phyloP scores from a whole-genome alignment of 371 early-diverging fungal species.

The Mortierella sp. region DNA sequence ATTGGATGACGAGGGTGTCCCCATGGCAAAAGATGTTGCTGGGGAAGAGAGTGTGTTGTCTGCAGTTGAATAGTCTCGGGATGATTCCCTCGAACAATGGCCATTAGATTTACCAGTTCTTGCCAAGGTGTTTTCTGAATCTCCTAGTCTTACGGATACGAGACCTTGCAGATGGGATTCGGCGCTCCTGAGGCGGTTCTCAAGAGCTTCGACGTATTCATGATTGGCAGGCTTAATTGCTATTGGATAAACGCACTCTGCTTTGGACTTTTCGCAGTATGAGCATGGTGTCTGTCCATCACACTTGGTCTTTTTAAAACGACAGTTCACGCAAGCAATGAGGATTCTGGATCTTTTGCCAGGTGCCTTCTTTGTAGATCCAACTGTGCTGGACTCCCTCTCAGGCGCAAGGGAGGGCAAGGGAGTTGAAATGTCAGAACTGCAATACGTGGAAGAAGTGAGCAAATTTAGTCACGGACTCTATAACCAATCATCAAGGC shows the following conservation, averaged over 20 bases:
- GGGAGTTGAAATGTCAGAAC: background rate
- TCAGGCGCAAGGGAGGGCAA: conserved; percentile 14
- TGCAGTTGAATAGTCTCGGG: background rate
- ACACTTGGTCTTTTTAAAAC: conserved; percentile 72
- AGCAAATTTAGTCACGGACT: background rate
- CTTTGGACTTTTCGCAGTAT: conserved; percentile 65
- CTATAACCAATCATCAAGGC: conserved; percentile 11
- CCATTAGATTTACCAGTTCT: too few species aligned
- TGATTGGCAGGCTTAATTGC: conserved; percentile 50
- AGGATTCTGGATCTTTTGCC: conserved; percentile 69
- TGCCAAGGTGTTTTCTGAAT: too few species aligned
- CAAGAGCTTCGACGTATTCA: conserved; percentile 51
- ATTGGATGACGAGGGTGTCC: background rate
- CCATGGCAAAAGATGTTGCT: background rate
- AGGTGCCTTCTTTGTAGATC: conserved; percentile 15
- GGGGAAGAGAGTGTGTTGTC: background rate
- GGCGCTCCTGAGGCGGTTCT: conserved; percentile 44
- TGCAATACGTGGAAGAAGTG: background rate
- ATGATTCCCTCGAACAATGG: background rate
- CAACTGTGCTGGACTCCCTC: background rate
- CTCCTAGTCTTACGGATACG: conserved; percentile 12
- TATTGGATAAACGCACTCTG: conserved; percentile 62
- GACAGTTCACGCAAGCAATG: conserved; percentile 71
- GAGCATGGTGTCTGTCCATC: conserved; percentile 74
- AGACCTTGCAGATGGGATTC: conserved; percentile 34